These are phyloP conservation scores for Trichoderma gamsii DNA, from an alignment of 495 filamentous ascomycete species.

Conservation along the genomic window DNA sequence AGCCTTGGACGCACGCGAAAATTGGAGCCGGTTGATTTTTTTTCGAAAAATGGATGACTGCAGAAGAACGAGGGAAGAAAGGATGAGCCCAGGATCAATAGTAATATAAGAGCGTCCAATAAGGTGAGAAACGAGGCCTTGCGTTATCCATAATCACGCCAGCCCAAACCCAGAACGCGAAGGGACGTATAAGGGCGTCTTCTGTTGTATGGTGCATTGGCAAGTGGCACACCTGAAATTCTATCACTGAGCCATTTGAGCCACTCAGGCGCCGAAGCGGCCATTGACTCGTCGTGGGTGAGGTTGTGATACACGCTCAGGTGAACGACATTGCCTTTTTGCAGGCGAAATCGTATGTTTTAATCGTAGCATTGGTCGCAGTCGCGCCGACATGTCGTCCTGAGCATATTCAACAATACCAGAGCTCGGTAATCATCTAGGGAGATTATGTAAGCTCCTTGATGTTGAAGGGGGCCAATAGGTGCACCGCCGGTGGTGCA, in stretches of 20 bases:
- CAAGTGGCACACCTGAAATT: conserved; percentile 1
- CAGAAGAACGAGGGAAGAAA: not conserved
- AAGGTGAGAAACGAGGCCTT: not conserved
- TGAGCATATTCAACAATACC: too few species aligned
- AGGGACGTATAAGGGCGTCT: not conserved
- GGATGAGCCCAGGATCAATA: not conserved
- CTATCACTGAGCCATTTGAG: conserved; percentile 3
- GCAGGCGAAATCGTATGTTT: conserved; percentile 1
- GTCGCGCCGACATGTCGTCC: not conserved
- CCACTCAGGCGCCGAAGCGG: conserved; percentile 6
- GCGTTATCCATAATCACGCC: not conserved
- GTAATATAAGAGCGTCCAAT: not conserved
- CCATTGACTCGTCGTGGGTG: not conserved
- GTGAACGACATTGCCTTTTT: conserved; percentile 5
- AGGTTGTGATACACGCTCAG: not conserved
- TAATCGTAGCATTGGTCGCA: not conserved
- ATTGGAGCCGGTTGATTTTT: not conserved
- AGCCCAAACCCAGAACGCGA: not conserved
- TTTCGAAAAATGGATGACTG: not conserved
- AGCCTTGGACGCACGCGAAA: not conserved
- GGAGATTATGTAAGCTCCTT: too few species aligned
- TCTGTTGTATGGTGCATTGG: not conserved
- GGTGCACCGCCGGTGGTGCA: too few species aligned
- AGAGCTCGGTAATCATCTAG: too few species aligned
- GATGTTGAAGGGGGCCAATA: too few species aligned